Base-by-base conservation (phyloP, 371 early-diverging fungal species). In the Circinella minor region DNA sequence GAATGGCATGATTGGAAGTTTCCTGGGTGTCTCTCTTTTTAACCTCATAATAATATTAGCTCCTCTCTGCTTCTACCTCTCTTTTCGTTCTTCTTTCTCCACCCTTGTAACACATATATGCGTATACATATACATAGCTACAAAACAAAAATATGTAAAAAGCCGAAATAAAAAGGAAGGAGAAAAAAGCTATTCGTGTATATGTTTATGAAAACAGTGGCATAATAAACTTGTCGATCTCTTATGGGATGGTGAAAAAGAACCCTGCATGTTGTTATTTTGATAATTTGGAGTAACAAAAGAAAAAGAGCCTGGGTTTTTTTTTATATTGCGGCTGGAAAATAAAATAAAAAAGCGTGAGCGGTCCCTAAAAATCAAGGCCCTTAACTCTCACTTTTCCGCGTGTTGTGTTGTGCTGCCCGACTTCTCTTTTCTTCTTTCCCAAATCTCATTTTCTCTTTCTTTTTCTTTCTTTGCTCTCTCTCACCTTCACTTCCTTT, bases 1-100 rank as follows among this genome's bases (percentile, higher is more conserved):
- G 9, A 57, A 20, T 55, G n/a, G 57, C 57, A 57, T 57, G 57
- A 57, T 57, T 57, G 27, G 51, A 51, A 51, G n/a, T 51, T 51
- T 51, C 51, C 51, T 13, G 15, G 5, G 51, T 14, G 27, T 27
- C 27, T 27, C 51, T 51, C 51, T 51, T 51, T 14, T 51, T 51
- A 4, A 51, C 8, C 8, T 51, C 8, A 1, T 9, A 43, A 11
- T 9, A 43, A 43, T 43, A 6, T 43, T 43, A 9, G 43, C 43
- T 43, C 11, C 43, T 43, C 11, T 43, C n/a, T n/a, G n/a, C n/a
- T n/a, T n/a, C n/a, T n/a, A n/a, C n/a, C n/a, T n/a, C 43, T 43
- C 11, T 43, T 11, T 11, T 11, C 43, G 43, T 13, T 51, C 51
- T 13, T 51, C 15, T 13, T n/a, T 51, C 51, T n/a, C 15, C 51